A percentile compares a stretch with the other conserved stretches of the same genome.
These are phyloP conservation scores for Saccharomycopsis fibuligera DNA, from an alignment of 805 yeast genomes.

Conservation along the genomic window DNA sequence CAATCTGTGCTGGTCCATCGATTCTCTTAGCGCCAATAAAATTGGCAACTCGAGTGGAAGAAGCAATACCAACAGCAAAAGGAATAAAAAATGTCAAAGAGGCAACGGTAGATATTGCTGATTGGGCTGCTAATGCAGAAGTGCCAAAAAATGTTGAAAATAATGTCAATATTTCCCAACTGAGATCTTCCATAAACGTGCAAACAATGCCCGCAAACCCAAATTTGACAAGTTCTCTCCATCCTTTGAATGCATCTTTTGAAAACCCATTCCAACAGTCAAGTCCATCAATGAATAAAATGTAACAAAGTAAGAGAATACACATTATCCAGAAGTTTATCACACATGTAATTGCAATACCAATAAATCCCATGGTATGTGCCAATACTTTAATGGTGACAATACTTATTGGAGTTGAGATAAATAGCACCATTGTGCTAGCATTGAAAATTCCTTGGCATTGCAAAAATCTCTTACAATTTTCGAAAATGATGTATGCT, in stretches of 20 bases:
- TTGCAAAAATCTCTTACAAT: conserved; percentile 75
- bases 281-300: conserved; percentile 39
- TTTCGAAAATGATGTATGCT: conserved; percentile 70
- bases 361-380: conserved; percentile 57
- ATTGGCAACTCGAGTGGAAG: conserved; percentile 68
- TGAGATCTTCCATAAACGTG: conserved; percentile 72
- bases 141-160: conserved; percentile 69
- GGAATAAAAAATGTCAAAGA: conserved; percentile 67
- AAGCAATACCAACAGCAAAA: conserved; percentile 65
- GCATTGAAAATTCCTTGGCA: conserved; percentile 87
- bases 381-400: conserved; percentile 50
- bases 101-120: conserved; percentile 61
- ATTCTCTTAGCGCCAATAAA: conserved; percentile 55
- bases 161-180: conserved; percentile 66
- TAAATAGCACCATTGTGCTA: conserved; percentile 57
- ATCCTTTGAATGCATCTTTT: conserved; percentile 42
- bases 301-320: conserved; percentile 40
- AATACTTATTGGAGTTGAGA: conserved; percentile 52
- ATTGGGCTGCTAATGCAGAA: conserved; percentile 63
- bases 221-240: conserved; percentile 52
- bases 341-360: conserved; percentile 59
- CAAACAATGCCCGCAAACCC: conserved; percentile 73
- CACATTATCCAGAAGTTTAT: conserved; percentile 52
- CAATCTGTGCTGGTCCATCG: conserved; percentile 39
- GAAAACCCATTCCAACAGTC: conserved; percentile 42